phyloP scores from a whole-genome alignment of 495 filamentous ascomycete species.

The Chaetomium cochliodes region DNA sequence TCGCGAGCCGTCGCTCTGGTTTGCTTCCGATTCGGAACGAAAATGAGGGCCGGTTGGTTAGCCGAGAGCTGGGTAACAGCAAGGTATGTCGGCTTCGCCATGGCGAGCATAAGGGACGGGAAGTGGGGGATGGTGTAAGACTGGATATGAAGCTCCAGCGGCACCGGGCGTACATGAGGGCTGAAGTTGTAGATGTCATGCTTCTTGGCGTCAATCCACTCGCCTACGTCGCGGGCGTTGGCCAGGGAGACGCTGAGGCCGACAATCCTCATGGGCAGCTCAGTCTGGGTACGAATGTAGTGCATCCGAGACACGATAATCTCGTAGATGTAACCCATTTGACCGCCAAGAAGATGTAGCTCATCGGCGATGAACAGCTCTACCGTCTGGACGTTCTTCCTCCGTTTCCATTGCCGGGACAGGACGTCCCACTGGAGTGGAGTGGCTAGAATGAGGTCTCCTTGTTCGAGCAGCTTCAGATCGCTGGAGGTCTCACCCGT shows the following conservation, averaged over 20 bases:
- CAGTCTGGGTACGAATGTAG: conserved; percentile 85
- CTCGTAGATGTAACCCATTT: conserved; percentile 88
- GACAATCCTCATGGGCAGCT: conserved; percentile 80
- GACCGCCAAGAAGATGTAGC: conserved; percentile 91
- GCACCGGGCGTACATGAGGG: conserved; percentile 80
- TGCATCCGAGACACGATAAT: conserved; percentile 96
- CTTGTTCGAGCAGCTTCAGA: conserved; percentile 80
- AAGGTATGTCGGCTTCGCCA: conserved; percentile 90
- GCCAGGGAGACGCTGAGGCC: conserved; percentile 90
- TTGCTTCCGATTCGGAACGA: conserved; percentile 92
- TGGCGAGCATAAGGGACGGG: conserved; percentile 95
- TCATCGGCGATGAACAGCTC: conserved; percentile 95
- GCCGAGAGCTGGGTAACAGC: conserved; percentile 80
- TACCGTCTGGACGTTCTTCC: conserved; percentile 90
- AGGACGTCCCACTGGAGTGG: conserved; percentile 93
- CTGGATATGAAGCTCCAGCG: conserved; percentile 91
- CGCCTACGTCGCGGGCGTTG: conserved; percentile 89
- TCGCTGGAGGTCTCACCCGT: conserved; percentile 92
- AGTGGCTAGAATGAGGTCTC: conserved; percentile 90
- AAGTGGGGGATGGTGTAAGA: conserved; percentile 96
- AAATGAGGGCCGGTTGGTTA: conserved; percentile 85
- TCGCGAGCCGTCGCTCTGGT: conserved; percentile 86
- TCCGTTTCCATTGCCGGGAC: conserved; percentile 90
- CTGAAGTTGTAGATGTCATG: conserved; percentile 99
- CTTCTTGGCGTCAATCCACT: conserved; percentile 99